Base-by-base conservation (phyloP, 805 yeast genomes). In the Geotrichum ghanense region DNA sequence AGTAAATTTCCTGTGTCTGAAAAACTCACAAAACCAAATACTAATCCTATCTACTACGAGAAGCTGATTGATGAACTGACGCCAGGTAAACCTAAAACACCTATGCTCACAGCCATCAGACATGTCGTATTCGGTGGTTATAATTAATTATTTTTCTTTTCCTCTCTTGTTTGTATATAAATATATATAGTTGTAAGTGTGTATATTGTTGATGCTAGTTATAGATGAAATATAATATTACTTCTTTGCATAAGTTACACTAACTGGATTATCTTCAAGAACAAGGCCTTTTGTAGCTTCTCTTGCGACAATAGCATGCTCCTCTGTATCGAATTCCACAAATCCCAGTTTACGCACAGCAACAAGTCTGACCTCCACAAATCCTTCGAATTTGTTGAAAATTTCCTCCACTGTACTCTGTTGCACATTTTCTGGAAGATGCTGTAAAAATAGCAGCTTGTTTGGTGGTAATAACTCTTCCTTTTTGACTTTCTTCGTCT, bases 41-140 rank as follows among this genome's bases (percentile, higher is more conserved):
- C 95, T 1, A 84, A 86, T 63, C 87, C 95, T 2, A 63, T 72
- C 42, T 88, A 88, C 59, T 88, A 88, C 58, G 74, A 71, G 37
- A 73, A 92, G 57, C 70, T 88, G 45, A 53, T 81, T 64, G 70
- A 73, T 22, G 95, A 86, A 60, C 73, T 88, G 39, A 70, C 73
- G 49, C 89, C 90, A 21, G 79, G 80, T 56, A 73, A 74, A 57
- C 80, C 76, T 61, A 95, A 84, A 63, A 73, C 75, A 14, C 48
- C 61, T n/a, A 62, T 81, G 45, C 61, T 74, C 45, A 66, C 77
- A 35, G 94, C 92, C 19, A 57, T 83, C 61, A 78, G 79, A 63
- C 83, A 89, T 17, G 85, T 87, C 24, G 59, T 83, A 34, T 78
- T 83, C 54, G 95, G 95, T 6, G 61, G 64, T 63, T 60, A 54